Percentiles rank a stretch among this genome's conserved stretches.
These are phyloP conservation scores for Ceratobasidium sp. DNA, from an alignment of 1,284 basidiomycete species.

Conservation along the genomic window DNA sequence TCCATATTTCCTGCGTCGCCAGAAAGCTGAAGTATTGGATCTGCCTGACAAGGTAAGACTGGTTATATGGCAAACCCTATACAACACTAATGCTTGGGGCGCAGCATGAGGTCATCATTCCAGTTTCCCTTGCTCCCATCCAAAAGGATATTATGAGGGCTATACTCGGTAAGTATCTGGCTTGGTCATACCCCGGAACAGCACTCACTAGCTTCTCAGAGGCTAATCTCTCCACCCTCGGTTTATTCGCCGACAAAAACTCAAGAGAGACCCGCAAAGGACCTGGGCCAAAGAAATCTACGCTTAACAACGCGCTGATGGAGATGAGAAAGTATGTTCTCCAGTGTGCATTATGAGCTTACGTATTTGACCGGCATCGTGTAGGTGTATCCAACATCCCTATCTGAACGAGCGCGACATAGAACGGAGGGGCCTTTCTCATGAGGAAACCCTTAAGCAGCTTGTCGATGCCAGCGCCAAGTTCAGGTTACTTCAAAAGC, in stretches of 20 bases:
- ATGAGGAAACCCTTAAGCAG: conserved; percentile 76
- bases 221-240: conserved; percentile 39
- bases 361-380: neutral
- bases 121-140: conserved; percentile 86
- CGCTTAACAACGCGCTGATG: conserved; percentile 86
- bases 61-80: neutral
- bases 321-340: conserved; percentile 78
- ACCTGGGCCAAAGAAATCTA: conserved; percentile 57
- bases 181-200: conserved; percentile 58
- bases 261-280: conserved; percentile 24
- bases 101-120: conserved; percentile 79
- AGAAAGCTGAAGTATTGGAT: conserved; percentile 88
- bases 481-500: conserved; percentile 80
- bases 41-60: conserved; percentile 85
- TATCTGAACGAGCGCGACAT: conserved; percentile 87
- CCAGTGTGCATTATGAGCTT: neutral
- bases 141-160: conserved; percentile 92
- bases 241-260: conserved; percentile 14
- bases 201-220: conserved; percentile 44
- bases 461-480: conserved; percentile 89
- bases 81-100: conserved; percentile 61
- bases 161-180: conserved; percentile 70
- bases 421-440: conserved; percentile 74
- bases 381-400: conserved; percentile 86
- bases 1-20: conserved; percentile 92